These are phyloP conservation scores for Penicillium canariense DNA, from an alignment of 495 filamentous ascomycete genomes.

Conservation along the genomic window DNA sequence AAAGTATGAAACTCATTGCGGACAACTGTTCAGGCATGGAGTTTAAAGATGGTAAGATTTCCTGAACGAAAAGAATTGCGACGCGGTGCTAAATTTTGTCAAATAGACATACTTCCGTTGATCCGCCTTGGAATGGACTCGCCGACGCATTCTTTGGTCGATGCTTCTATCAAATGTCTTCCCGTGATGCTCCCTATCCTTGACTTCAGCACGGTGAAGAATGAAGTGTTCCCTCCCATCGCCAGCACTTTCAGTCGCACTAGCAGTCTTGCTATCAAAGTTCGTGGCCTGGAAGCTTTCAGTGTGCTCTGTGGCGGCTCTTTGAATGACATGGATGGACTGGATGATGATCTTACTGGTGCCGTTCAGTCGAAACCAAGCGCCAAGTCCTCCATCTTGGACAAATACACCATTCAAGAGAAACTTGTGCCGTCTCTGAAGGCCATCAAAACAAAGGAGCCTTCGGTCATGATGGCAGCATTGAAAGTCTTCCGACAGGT, in stretches of 20 bases:
- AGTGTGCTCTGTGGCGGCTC: slow-evolving; percentile 80
- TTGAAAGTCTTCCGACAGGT: slow-evolving; percentile 80
- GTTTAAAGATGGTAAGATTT: slow-evolving; percentile 79
- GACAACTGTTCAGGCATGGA: slow-evolving; percentile 83
- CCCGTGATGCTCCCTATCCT: slow-evolving; percentile 73
- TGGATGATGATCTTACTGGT: slow-evolving; percentile 71
- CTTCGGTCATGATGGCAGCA: slow-evolving; percentile 94
- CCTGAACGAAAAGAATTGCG: not conserved
- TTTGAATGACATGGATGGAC: slow-evolving; percentile 34
- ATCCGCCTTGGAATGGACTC: slow-evolving; percentile 80
- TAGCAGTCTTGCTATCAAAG: slow-evolving; percentile 88
- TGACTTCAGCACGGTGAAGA: slow-evolving; percentile 94
- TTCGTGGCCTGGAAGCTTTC: slow-evolving; percentile 86
- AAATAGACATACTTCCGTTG: slow-evolving; percentile 77
- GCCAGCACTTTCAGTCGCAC: slow-evolving; percentile 88
- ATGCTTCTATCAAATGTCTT: slow-evolving; percentile 74
- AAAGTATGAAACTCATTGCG: slow-evolving; percentile 72
- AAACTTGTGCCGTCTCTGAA: slow-evolving; percentile 89
- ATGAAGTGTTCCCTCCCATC: slow-evolving; percentile 89
- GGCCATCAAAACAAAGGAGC: slow-evolving; percentile 95
- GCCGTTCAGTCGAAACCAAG: slow-evolving; percentile 48
- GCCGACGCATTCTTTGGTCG: slow-evolving; percentile 81
- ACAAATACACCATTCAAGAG: slow-evolving; percentile 97
- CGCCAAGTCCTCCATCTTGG: slow-evolving; percentile 70
- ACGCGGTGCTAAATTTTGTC: slow-evolving; percentile 8